phyloP scores from a whole-genome alignment of 805 yeast genomes.

The Wickerhamiella spandovensis region DNA sequence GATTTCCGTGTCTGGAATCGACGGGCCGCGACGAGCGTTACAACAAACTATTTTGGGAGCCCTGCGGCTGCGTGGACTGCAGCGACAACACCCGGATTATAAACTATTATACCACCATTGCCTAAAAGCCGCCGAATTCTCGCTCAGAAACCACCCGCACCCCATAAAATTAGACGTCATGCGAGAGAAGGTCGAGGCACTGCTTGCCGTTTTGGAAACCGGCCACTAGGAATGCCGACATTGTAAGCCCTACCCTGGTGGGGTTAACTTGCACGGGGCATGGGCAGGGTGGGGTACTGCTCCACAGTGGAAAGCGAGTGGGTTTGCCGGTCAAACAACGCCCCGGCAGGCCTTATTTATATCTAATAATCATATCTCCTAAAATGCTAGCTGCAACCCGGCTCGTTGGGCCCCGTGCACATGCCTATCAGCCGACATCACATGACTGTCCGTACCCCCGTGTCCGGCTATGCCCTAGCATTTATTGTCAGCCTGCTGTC shows the following conservation, averaged over 20 bases:
- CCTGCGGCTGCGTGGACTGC: slow-evolving; percentile 24
- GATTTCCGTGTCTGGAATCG: not conserved
- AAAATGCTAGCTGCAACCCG: no score
- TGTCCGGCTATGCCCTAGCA: not conserved
- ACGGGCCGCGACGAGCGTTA: slow-evolving; percentile 7
- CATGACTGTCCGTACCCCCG: not conserved
- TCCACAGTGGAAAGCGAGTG: no score
- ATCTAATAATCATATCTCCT: no score
- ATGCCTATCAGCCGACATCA: not conserved
- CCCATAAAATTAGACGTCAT: slow-evolving; percentile 8
- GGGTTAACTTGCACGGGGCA: not conserved
- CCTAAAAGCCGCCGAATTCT: slow-evolving; percentile 18
- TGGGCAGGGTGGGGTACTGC: not conserved
- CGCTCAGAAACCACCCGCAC: slow-evolving; percentile 15
- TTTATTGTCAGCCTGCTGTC: not conserved
- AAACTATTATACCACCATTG: slow-evolving; percentile 20
- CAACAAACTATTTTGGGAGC: slow-evolving; percentile 25
- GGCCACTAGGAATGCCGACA: not conserved
- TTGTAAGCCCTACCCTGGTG: slow-evolving; percentile 1
- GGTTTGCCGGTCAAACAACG: not conserved
- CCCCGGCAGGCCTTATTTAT: not conserved
- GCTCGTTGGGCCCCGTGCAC: not conserved
- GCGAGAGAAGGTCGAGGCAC: slow-evolving; percentile 16
- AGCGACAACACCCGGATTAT: slow-evolving; percentile 19
- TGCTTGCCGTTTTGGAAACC: slow-evolving; percentile 10